Evolutionary conservation across 768 basidiomycete species (phyloP), one percentile per base, ranked within the genome.

Genomic region (Tephrocybe sp.): DNA sequence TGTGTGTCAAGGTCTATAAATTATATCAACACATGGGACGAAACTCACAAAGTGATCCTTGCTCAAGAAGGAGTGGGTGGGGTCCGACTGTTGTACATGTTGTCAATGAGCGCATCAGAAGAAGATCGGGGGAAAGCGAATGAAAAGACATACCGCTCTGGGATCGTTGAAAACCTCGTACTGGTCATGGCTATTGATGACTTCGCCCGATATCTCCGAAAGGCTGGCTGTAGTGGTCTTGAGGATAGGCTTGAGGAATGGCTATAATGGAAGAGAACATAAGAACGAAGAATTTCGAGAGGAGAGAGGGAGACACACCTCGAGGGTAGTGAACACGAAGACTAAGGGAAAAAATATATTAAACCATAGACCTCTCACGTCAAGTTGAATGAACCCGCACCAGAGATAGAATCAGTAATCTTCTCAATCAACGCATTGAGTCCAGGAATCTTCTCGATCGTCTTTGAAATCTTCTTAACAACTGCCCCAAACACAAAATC

Each of bases 81-180:
- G 91, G 61, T 94, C 91, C 29, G 84, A 87, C 83, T 89, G 57
- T 1, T 29, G 30, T n/a, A n/a, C n/a, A n/a, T n/a, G n/a, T n/a
- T n/a, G n/a, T n/a, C n/a, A n/a, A n/a, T n/a, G n/a, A n/a, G n/a
- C n/a, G n/a, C n/a, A n/a, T n/a, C n/a, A n/a, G n/a, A n/a, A n/a
- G n/a, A n/a, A n/a, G n/a, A n/a, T 24, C n/a, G n/a, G n/a, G n/a
- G n/a, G n/a, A n/a, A n/a, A n/a, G n/a, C n/a, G n/a, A n/a, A n/a
- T n/a, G n/a, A n/a, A n/a, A n/a, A n/a, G n/a, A n/a, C 75, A 61
- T 57, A 88, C 86, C 12, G 89, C 86, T 50, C 79, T 71, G 2
- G 88, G 85, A 63, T 92, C 84, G 53, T 94, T 83, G 73, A 93
- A 95, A 3, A 93, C 85, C 69, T 90, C 84, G 56, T 86, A 91